Percentiles rank a stretch among this genome's conserved stretches.
Conservation (phyloP, 495 filamentous ascomycete species). For the Penicillium odoratum region DNA sequence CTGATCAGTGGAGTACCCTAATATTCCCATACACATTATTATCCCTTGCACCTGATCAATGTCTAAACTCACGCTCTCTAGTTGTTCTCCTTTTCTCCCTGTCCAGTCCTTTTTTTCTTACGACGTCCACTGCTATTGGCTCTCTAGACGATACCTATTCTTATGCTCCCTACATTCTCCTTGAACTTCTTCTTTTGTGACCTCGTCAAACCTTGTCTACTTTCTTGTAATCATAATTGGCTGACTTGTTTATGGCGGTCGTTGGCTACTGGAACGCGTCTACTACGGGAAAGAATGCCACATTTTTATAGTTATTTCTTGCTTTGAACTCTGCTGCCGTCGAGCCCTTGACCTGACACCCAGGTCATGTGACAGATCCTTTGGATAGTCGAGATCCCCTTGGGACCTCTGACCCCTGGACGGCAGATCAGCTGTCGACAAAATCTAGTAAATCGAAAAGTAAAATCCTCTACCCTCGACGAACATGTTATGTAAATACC, state of each 20-base stretch:
- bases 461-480: too few species aligned
- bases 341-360: too few species aligned
- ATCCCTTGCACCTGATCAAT: background rate
- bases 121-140: background rate
- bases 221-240: too few species aligned
- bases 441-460: too few species aligned
- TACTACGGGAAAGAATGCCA: background rate
- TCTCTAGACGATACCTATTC: background rate
- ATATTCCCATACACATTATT: background rate
- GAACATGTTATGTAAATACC: too few species aligned
- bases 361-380: too few species aligned
- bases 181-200: background rate
- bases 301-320: background rate
- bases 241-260: background rate
- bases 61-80: background rate
- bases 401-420: too few species aligned
- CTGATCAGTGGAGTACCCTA: background rate
- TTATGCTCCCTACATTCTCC: background rate
- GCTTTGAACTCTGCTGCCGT: background rate
- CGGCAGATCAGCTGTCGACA: too few species aligned
- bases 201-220: background rate
- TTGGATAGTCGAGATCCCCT: too few species aligned
- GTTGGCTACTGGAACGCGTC: background rate
- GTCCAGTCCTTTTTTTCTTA: background rate
- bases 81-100: conserved; percentile 1